Conservation (phyloP, 2,329 filamentous ascomycete genomes). For the Fusarium setosum region DNA sequence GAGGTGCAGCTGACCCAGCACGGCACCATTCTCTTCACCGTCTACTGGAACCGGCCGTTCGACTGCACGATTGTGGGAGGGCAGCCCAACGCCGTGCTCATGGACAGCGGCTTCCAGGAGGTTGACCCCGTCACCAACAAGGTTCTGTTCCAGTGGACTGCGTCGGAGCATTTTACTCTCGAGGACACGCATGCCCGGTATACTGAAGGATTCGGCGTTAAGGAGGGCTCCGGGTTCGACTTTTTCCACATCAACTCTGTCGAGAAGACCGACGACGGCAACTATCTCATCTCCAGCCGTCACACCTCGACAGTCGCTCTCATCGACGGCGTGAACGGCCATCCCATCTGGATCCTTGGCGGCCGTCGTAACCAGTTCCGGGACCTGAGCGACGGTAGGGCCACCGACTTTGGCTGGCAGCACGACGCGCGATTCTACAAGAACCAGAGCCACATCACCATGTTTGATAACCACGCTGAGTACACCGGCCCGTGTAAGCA, state of each 20-base stretch:
- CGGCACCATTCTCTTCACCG: constrained; percentile 55
- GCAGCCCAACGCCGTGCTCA: constrained; percentile 42
- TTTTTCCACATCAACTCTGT: constrained; percentile 54
- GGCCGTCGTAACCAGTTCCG: constrained; percentile 49
- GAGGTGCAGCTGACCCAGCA: constrained; percentile 56
- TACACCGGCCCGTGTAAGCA: constrained; percentile 42
- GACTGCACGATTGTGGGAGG: constrained; percentile 48
- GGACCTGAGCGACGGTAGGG: constrained; percentile 48
- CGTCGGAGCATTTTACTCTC: constrained; percentile 46
- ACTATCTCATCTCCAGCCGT: constrained; percentile 52
- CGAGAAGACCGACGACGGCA: constrained; percentile 44
- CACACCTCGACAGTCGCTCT: constrained; percentile 46
- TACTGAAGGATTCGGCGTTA: constrained; percentile 43
- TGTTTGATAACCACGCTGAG: constrained; percentile 54
- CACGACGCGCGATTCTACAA: constrained; percentile 50
- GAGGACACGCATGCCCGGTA: constrained; percentile 43
- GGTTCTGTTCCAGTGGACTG: constrained; percentile 52
- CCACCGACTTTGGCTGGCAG: constrained; percentile 53
- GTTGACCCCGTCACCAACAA: constrained; percentile 51
- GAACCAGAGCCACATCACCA: constrained; percentile 45
- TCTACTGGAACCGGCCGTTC: constrained; percentile 50
- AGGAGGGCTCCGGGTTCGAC: constrained; percentile 47
- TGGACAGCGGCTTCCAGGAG: constrained; percentile 54
- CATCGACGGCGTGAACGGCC: constrained; percentile 44
- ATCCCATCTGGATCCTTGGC: constrained; percentile 51